Evolutionary conservation across 192 early-diverging fungal genomes (phyloP).

Genomic region (Rhizophagus clarus): DNA sequence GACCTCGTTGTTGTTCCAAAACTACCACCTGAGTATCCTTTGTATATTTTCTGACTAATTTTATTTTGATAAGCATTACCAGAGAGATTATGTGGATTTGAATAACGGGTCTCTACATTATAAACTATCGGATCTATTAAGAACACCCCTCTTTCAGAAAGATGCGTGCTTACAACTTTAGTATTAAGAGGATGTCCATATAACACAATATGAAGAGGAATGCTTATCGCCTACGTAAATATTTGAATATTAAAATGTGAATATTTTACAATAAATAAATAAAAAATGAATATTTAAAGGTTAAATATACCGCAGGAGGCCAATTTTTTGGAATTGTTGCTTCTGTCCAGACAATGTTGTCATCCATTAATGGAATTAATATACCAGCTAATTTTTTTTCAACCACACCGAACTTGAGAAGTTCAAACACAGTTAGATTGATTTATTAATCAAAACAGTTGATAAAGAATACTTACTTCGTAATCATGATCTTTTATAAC

Average conservation of each 20-base stretch:
- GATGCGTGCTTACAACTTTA: constrained; percentile 37
- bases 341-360: constrained; percentile 3
- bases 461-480: neutral
- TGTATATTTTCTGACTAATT: constrained; percentile 35
- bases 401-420: constrained; percentile 31
- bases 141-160: constrained; percentile 34
- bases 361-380: constrained; percentile 1
- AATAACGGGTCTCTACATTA: constrained; percentile 38
- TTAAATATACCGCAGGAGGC: neutral
- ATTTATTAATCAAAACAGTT: neutral
- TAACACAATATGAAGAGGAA: constrained; percentile 41
- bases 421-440: constrained; percentile 24
- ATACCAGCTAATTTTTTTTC: constrained; percentile 31
- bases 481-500: neutral
- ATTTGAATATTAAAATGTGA: neutral
- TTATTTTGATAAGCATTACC: constrained; percentile 37
- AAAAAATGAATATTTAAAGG: too few species aligned
- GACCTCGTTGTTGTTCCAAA: constrained; percentile 28
- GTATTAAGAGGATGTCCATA: constrained; percentile 36
- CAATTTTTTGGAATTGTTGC: constrained; percentile 10
- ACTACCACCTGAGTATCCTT: constrained; percentile 33
- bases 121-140: constrained; percentile 39
- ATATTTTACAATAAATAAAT: too few species aligned
- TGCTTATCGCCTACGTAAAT: constrained; percentile 36
- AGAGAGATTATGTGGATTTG: constrained; percentile 38